Conservation (phyloP, 257 asterid genomes). For the Nicotiana benthamiana region DNA sequence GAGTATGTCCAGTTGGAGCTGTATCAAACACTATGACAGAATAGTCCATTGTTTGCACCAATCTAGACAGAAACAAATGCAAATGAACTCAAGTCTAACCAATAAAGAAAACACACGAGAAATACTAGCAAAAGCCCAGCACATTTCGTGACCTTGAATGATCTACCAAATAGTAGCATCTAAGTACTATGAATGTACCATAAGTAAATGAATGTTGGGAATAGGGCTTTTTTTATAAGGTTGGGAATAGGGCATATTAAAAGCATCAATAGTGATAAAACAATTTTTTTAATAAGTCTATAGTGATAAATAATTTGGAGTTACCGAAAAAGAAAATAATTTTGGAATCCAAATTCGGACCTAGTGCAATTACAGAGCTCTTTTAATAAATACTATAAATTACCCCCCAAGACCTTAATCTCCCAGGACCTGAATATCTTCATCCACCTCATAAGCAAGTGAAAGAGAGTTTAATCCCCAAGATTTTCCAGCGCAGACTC, state of each 20-base stretch:
- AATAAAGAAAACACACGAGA: background rate
- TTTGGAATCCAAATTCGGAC: background rate
- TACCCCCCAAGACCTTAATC: background rate
- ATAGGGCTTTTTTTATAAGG: too few species aligned
- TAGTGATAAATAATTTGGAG: background rate
- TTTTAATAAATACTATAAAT: background rate
- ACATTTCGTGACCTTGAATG: background rate
- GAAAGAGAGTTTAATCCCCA: background rate
- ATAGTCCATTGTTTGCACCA: constrained; percentile 95
- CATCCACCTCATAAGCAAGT: background rate
- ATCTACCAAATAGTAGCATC: background rate
- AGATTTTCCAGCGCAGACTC: background rate
- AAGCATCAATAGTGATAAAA: background rate
- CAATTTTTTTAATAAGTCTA: background rate
- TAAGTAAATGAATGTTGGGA: background rate
- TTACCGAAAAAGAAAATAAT: background rate
- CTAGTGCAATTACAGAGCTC: background rate
- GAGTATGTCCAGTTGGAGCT: constrained; percentile 99
- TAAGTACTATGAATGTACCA: background rate
- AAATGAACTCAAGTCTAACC: background rate
- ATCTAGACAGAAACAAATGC: constrained; percentile 33
- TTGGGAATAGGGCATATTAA: background rate
- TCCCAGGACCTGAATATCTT: background rate
- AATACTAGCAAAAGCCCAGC: background rate
- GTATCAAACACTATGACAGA: constrained; percentile 93